A percentile compares a stretch with the other conserved stretches of the same genome.
These are phyloP conservation scores for Hypoxylon sp. DNA, from an alignment of 2,329 filamentous ascomycete genomes.

Conservation along the genomic window DNA sequence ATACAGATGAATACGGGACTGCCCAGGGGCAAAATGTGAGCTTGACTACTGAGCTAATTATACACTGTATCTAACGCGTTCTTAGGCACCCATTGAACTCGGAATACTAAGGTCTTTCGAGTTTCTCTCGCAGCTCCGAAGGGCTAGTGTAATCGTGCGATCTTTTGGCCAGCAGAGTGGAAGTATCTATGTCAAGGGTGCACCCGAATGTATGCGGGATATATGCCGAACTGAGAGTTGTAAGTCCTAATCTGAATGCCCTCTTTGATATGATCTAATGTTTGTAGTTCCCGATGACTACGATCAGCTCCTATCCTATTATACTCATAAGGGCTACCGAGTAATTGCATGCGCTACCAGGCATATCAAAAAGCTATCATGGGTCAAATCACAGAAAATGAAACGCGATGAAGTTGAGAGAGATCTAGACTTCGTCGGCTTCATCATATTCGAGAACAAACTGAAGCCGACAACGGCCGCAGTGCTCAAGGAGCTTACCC, in stretches of 20 bases:
- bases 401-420: slow-evolving; percentile 85
- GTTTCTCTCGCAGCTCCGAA: slow-evolving; percentile 89
- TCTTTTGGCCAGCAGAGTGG: slow-evolving; percentile 86
- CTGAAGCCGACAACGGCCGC: slow-evolving; percentile 85
- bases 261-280: slow-evolving; percentile 28
- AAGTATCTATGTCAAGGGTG: slow-evolving; percentile 93
- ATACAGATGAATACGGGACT: slow-evolving; percentile 45
- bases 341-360: slow-evolving; percentile 96
- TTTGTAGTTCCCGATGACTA: slow-evolving; percentile 80
- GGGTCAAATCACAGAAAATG: slow-evolving; percentile 96
- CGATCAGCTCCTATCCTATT: slow-evolving; percentile 86
- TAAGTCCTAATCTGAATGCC: slow-evolving; percentile 53
- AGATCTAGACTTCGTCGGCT: slow-evolving; percentile 86
- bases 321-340: slow-evolving; percentile 94
- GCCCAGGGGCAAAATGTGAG: slow-evolving; percentile 44
- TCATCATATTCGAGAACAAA: slow-evolving; percentile 99
- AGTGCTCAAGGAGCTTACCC: slow-evolving; percentile 81
- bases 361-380: slow-evolving; percentile 85
- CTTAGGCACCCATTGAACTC: slow-evolving; percentile 74
- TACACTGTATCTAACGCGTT: slow-evolving; percentile 26
- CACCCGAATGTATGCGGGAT: slow-evolving; percentile 94
- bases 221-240: slow-evolving; percentile 86
- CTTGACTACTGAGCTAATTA: neutral
- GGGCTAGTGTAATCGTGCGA: slow-evolving; percentile 91
- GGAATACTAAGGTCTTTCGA: slow-evolving; percentile 93